Percentiles rank a stretch among this genome's conserved stretches.
Evolutionary conservation across 257 asterid genomes (phyloP).

Genomic region (Jacaranda mimosifolia): DNA sequence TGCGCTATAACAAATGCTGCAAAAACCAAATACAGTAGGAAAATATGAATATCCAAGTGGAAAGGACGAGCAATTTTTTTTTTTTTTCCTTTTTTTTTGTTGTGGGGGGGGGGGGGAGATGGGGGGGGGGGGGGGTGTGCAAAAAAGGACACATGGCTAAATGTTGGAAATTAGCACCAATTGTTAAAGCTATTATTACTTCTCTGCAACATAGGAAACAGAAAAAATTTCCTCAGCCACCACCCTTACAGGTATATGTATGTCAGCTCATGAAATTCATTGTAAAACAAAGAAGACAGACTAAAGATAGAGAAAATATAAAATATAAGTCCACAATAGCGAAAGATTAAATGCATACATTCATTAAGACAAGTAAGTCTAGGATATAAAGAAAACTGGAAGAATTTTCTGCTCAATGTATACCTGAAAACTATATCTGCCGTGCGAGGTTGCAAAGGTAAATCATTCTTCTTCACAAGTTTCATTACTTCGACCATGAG

Average conservation of each 20-base stretch:
- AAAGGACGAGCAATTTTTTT: slow-evolving; percentile 20
- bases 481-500: slow-evolving; percentile 78
- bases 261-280: slow-evolving; percentile 25
- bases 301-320: slow-evolving; percentile 1
- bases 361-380: not conserved
- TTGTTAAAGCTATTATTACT: not conserved
- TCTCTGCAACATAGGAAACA: not conserved
- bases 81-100: too few species aligned
- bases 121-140: too few species aligned
- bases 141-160: not conserved
- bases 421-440: slow-evolving; percentile 89
- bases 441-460: slow-evolving; percentile 86
- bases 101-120: too few species aligned
- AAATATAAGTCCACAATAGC: slow-evolving; percentile 3
- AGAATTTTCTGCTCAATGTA: slow-evolving; percentile 4
- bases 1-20: slow-evolving; percentile 79
- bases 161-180: slow-evolving; percentile 17
- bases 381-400: not conserved
- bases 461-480: slow-evolving; percentile 66
- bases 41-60: slow-evolving; percentile 24
- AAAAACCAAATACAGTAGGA: slow-evolving; percentile 36
- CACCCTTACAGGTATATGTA: slow-evolving; percentile 8
- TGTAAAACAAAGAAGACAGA: slow-evolving; percentile 13
- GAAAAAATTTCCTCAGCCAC: slow-evolving; percentile 1
- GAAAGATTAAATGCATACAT: not conserved